These are phyloP conservation scores for Boletus subparvulus DNA, from an alignment of 768 basidiomycete species.

Conservation along the genomic window DNA sequence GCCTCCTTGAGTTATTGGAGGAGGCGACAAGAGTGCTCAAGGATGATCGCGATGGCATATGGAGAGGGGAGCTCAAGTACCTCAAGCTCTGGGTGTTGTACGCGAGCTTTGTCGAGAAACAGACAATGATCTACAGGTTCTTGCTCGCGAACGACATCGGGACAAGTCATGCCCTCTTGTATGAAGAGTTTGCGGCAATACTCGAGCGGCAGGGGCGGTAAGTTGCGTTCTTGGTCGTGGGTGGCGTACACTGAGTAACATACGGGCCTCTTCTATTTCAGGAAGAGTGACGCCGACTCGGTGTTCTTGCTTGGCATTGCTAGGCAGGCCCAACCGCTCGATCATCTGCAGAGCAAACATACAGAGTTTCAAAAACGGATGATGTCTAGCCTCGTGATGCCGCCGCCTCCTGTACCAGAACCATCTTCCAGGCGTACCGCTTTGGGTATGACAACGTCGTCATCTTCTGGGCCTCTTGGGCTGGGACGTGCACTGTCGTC, in stretches of 20 bases:
- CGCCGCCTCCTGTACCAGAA: conserved; percentile 38
- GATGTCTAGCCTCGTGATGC: conserved; percentile 54
- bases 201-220: conserved; percentile 84
- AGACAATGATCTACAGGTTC: conserved; percentile 86
- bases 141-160: conserved; percentile 91
- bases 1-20: conserved; percentile 89
- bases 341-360: conserved; percentile 74
- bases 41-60: conserved; percentile 68
- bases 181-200: conserved; percentile 88
- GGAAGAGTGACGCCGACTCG: conserved; percentile 86
- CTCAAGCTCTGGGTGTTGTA: conserved; percentile 94
- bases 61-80: conserved; percentile 80
- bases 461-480: conserved; percentile 31
- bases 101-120: conserved; percentile 87
- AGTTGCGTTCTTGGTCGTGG: conserved; percentile 32
- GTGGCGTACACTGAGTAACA: conserved; percentile 27
- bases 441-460: conserved; percentile 43
- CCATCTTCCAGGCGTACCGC: conserved; percentile 42
- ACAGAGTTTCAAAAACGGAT: conserved; percentile 90
- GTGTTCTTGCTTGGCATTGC: conserved; percentile 87
- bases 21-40: conserved; percentile 86
- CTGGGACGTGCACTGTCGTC: conserved; percentile 14
- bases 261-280: conserved; percentile 30
- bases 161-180: conserved; percentile 72
- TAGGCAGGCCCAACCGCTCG: conserved; percentile 75